Conservation (phyloP, 2,329 filamentous ascomycete genomes). For the Sporothrix mexicana region DNA sequence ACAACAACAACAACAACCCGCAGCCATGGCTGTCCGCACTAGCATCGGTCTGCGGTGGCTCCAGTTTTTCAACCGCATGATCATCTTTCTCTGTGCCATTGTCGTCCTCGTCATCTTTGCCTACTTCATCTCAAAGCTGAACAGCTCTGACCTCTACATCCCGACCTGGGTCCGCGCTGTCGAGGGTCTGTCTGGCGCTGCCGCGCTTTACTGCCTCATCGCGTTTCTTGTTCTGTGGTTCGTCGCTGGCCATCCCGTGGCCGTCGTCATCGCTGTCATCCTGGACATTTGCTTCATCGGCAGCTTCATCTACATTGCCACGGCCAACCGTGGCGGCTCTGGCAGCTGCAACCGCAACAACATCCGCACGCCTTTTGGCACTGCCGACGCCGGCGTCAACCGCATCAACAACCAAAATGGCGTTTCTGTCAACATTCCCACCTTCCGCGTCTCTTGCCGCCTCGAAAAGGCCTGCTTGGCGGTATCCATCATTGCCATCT, state of each 20-base stretch:
- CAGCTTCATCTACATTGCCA: constrained; percentile 81
- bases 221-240: constrained; percentile 79
- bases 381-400: constrained; percentile 58
- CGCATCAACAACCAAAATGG: constrained; percentile 56
- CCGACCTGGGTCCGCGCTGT: constrained; percentile 72
- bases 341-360: constrained; percentile 63
- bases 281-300: constrained; percentile 79
- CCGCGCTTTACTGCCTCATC: constrained; percentile 73
- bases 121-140: constrained; percentile 80
- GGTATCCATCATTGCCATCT: constrained; percentile 74
- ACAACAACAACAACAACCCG: not conserved
- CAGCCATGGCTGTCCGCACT: constrained; percentile 61
- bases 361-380: constrained; percentile 72
- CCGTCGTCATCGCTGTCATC: constrained; percentile 74
- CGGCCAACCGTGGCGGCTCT: constrained; percentile 72
- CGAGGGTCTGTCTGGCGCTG: constrained; percentile 76
- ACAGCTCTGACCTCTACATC: constrained; percentile 68
- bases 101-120: constrained; percentile 80
- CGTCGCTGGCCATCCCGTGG: constrained; percentile 74
- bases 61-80: constrained; percentile 73
- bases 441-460: constrained; percentile 64
- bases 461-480: constrained; percentile 79
- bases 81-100: constrained; percentile 74
- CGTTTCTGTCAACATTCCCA: constrained; percentile 57
- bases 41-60: constrained; percentile 69